Conservation (phyloP, 768 basidiomycete species). For the Panaeolus cyanescens region DNA sequence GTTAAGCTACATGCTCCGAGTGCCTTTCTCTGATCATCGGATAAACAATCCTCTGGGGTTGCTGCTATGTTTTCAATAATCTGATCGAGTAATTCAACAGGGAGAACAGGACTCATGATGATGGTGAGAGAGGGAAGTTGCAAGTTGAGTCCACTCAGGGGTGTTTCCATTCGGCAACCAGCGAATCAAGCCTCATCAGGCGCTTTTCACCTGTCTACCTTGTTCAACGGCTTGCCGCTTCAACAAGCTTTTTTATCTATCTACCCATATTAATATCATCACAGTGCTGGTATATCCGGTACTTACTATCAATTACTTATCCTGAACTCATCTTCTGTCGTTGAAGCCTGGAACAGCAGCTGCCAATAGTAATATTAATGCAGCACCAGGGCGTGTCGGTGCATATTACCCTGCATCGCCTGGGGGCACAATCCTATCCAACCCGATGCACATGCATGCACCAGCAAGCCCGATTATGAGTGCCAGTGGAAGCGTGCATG, state of each 20-base stretch:
- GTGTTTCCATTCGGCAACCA: not conserved
- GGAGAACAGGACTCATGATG: not conserved
- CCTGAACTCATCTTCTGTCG: slow-evolving; percentile 12
- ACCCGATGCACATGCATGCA: not conserved
- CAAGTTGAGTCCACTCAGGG: no score
- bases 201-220: not conserved
- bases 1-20: not conserved
- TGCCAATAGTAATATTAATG: slow-evolving; percentile 28
- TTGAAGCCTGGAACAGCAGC: slow-evolving; percentile 28
- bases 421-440: not conserved
- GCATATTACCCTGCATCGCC: not conserved
- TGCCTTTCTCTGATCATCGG: not conserved
- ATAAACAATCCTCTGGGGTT: not conserved
- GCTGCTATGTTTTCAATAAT: not conserved
- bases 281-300: not conserved
- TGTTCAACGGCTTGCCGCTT: no score
- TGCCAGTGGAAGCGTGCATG: not conserved
- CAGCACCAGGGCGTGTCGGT: slow-evolving; percentile 19
- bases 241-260: not conserved
- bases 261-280: not conserved
- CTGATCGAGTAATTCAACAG: not conserved
- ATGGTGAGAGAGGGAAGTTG: no score
- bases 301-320: not conserved
- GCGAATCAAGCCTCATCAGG: not conserved
- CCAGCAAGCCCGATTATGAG: not conserved